Evolutionary conservation across 495 filamentous ascomycete species (phyloP), one percentile per base, ranked within the genome.

Genomic region (Daldinia caldariorum): DNA sequence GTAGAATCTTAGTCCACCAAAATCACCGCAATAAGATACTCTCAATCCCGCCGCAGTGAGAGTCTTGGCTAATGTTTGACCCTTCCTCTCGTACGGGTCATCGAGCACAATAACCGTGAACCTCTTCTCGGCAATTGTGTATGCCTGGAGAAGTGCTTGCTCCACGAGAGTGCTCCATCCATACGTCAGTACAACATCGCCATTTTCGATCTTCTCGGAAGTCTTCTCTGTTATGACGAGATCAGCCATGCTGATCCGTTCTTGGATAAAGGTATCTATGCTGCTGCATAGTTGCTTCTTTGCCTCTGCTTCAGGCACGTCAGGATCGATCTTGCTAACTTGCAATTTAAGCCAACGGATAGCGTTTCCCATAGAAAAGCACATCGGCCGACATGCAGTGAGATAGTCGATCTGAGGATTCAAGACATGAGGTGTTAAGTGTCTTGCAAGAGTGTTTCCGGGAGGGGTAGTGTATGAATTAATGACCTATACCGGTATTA

Each of bases 321-420:
- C 89, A 10, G 94, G 92, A 75, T 97, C 93, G 65, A 97, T 88
- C 53, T 89, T 90, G 58, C 91, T 88, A 78, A 99, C 94, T 74
- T 90, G 86, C 32, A 95, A 84, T 81, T 99, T 99, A 18, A 99
- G 85, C 81, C 93, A 93, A 39, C 96, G 88, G 77, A 99, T 97
- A 18, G 93, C 93, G 79, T 97, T 98, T 61, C 96, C 94, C 88
- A 97, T 94, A 45, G 91, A 91, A 77, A 95, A 92, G 56, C 91
- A 94, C 79, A 98, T 91, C 10, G 95, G 93, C 6, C 95, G 90
- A 75, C 93, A 97, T 63, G 93, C 93, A 47, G 90, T 91, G 32
- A 99, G 89, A 75, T 94, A 97, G 66, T 93, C 92, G 68, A 99
- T 97, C 80, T 99, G 95, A 63, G 94, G 92, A 63, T 92, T 95